Evolutionary conservation across 306 rosid species (phyloP).

Genomic region (Cicer yamashitae): DNA sequence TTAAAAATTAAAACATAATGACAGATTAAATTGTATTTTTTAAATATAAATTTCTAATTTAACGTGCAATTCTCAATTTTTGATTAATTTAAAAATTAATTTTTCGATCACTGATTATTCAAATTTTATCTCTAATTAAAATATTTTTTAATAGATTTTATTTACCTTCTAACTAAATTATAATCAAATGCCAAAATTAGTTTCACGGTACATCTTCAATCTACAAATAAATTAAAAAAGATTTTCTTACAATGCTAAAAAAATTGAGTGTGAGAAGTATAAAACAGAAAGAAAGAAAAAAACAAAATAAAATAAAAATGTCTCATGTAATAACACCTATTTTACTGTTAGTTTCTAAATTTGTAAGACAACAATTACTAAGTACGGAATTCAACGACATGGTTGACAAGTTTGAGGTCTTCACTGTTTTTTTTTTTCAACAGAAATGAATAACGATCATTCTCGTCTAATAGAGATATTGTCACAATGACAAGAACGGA

Average conservation of each 20-base stretch:
- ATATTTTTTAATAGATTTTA: no score
- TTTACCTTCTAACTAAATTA: no score
- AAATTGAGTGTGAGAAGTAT: neutral
- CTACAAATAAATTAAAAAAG: neutral
- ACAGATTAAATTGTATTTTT: no score
- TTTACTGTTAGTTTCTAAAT: no score
- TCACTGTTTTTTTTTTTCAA: neutral
- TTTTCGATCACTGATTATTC: no score
- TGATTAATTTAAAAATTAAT: no score
- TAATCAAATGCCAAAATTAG: neutral
- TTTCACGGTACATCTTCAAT: neutral
- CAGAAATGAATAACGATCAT: neutral
- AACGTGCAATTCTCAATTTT: no score
- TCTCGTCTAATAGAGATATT: slow-evolving; percentile 20
- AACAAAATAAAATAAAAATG: neutral
- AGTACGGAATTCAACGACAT: neutral
- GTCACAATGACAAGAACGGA: slow-evolving; percentile 26
- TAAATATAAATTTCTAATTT: no score
- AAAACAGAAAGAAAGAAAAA: neutral
- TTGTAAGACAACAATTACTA: no score
- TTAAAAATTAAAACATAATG: no score
- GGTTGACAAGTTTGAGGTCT: neutral
- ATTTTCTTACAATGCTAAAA: neutral
- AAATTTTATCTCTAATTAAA: no score
- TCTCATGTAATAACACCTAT: neutral